Base-by-base conservation (phyloP, 768 basidiomycete species). In the Boletus sp. region DNA sequence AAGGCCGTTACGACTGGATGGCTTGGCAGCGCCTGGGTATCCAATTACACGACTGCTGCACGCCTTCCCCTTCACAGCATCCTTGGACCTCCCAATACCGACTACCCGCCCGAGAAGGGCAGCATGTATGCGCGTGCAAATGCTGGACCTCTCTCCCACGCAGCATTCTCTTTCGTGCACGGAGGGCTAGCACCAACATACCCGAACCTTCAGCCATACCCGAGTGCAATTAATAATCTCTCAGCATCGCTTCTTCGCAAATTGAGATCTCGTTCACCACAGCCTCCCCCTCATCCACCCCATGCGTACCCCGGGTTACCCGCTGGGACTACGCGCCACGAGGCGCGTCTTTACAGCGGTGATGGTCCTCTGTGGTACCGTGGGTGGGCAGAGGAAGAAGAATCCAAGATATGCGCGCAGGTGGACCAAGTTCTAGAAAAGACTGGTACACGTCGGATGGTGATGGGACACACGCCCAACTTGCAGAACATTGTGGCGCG, bases 381-480 rank as follows among this genome's bases (percentile, higher is more conserved):
- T 11, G 94, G 94, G 1, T 94, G 94, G 84, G 96, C 96, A 15
- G 76, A 83, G 47, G 84, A 87, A 13, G 71, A 74, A 25, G 91
- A 95, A 48, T 80, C 80, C 52, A 75, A 75, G 47, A 83, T 82
- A 5, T 99, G 97, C 68, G 67, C 62, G 2, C 78, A 82, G 34
- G 93, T 93, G 0, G 85, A 90, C 54, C 72, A 76, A 25, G 87
- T 95, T 17, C 72, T 91, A 48, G 66, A 78, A 32, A 83, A 80
- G 69, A 87, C 91, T 1, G 93, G 93, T 1, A 94, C 90, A 27
- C 74, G 91, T 54, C 77, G 93, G 61, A 85, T 95, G 84, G 82
- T 99, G 42, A 94, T 97, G 93, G 96, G 96, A 0, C 97, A 98
- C 70, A 98, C 97, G 1, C 96, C 97, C 1, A 80, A 95, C 68